Evolutionary conservation across 176 grass and related monocot genomes (phyloP), one percentile per base, ranked within the genome.

Genomic region (Oryza brachyantha): DNA sequence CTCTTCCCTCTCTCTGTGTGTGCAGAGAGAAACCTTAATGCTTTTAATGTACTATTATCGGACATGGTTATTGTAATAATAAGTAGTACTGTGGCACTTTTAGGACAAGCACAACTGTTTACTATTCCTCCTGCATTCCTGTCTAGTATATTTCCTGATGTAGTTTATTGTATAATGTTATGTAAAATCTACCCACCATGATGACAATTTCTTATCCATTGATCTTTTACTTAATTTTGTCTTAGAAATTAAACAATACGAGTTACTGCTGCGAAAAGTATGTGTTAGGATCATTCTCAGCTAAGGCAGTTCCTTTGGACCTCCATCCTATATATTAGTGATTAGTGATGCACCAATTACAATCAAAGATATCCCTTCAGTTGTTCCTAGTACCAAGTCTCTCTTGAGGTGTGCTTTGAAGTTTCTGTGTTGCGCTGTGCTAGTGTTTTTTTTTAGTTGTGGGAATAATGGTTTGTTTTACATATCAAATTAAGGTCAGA

Each of bases 61-160:
- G 81, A 83, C 70, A 87, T 61, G 70, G 66, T 88, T 76, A 34
- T 91, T 97, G 93, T 93, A 93, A 97, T 97, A 97, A 97, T 93
- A 75, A 85, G 84, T 86, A 80, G 69, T 81, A 73, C 36, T 61
- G 60, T 32, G 83, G 67, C 86, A 87, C 85, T 81, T 65, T 26
- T 88, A 82, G 88, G 88, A 82, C 68, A 84, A 84, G 61, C 58
- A 79, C 71, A 81, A 74, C 67, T 83, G 80, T 91, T 62, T 87
- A 72, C 24, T 85, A 82, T 78, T 83, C 54, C 29, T 68, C 62
- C 36, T 36, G 6, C 41, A 79, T 76, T 64, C 74, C 60, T 87
- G 59, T 60, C 79, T 10, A 41, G 19, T 83, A 27, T 71, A 86
- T 43, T 79, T 88, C 39, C 29, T 36, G 34, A 43, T 58, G 73